Base-by-base conservation (phyloP, 139 green algal genomes). In the Mesostigma viride region DNA sequence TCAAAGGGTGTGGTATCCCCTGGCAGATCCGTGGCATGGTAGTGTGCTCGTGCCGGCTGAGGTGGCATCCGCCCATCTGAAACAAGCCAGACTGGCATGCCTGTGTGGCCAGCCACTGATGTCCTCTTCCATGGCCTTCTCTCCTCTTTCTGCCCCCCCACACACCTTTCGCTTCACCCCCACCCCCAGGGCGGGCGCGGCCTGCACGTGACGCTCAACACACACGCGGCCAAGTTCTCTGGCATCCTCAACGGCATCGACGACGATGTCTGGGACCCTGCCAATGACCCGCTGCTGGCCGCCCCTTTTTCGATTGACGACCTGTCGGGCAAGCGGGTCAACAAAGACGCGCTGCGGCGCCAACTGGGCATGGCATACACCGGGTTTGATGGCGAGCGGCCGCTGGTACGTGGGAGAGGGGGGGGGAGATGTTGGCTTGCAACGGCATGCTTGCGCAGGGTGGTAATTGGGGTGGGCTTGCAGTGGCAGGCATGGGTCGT, bases 131-230 rank as follows among this genome's bases (percentile, higher is more conserved):
- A n/a, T n/a, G n/a, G n/a, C n/a, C n/a, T n/a, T n/a, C n/a, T n/a
- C n/a, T n/a, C n/a, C n/a, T n/a, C n/a, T n/a, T n/a, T n/a, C n/a
- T n/a, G n/a, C n/a, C n/a, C n/a, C n/a, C n/a, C n/a, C n/a, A n/a
- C n/a, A n/a, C n/a, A n/a, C n/a, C n/a, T n/a, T n/a, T 70, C 91
- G 92, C 79, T 88, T 94, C 73, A 81, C 82, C 67, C 67, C 72
- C 78, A 46, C 71, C 33, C n/a, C n/a, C 31, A 87, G 82, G 71
- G 66, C 33, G 72, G 72, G 27, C 44, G 67, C 3, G 72, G 72
- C 11, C 48, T 78, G 31, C 67, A 78, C 56, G 24, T 35, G 46
- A 78, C 67, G 17, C 72, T 78, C 28, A 31, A 22, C 30, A 60
- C 69, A 30, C 61, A 71, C 44, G 22, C 14, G 31, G 6, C 4